These are phyloP conservation scores for Mayamaea pseudoterrestris DNA, from an alignment of 108 stramenopile species.

Conservation along the genomic window DNA sequence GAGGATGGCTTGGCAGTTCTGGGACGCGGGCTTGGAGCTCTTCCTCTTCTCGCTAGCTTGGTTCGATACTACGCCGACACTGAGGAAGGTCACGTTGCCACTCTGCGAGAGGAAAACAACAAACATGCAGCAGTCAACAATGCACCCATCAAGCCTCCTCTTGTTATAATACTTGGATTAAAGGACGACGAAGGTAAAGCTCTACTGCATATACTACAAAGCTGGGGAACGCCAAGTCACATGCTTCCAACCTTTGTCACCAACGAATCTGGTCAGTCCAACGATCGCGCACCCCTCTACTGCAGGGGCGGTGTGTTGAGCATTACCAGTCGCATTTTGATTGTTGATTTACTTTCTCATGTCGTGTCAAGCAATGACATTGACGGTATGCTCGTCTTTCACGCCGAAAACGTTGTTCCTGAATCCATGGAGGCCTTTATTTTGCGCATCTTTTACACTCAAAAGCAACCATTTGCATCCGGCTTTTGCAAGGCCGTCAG, in stretches of 20 bases:
- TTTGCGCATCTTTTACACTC: constrained; percentile 76
- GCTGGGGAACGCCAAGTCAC: constrained; percentile 63
- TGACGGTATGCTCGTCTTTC: constrained; percentile 84
- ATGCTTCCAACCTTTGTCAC: constrained; percentile 60
- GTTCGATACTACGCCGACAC: constrained; percentile 69
- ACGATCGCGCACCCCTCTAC: constrained; percentile 43
- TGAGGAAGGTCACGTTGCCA: constrained; percentile 6
- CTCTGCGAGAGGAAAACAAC: constrained; percentile 11
- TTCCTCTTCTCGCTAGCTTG: constrained; percentile 55
- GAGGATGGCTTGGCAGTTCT: constrained; percentile 88
- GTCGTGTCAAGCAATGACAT: constrained; percentile 52
- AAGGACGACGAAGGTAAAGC: constrained; percentile 42
- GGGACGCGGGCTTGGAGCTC: constrained; percentile 82
- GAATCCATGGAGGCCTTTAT: constrained; percentile 94
- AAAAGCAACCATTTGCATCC: constrained; percentile 14
- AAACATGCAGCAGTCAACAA: neutral
- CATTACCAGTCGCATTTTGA: constrained; percentile 90
- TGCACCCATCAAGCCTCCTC: constrained; percentile 24
- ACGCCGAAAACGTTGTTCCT: constrained; percentile 86
- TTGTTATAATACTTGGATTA: constrained; percentile 65
- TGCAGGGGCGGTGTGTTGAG: constrained; percentile 42
- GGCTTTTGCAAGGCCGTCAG: constrained; percentile 95
- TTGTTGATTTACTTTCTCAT: constrained; percentile 88
- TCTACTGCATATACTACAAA: constrained; percentile 37
- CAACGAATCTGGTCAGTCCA: constrained; percentile 62